Percentiles rank a stretch among this genome's conserved stretches.
Evolutionary conservation across 139 green algal species (phyloP).

Genomic region (Marvania coccoides): DNA sequence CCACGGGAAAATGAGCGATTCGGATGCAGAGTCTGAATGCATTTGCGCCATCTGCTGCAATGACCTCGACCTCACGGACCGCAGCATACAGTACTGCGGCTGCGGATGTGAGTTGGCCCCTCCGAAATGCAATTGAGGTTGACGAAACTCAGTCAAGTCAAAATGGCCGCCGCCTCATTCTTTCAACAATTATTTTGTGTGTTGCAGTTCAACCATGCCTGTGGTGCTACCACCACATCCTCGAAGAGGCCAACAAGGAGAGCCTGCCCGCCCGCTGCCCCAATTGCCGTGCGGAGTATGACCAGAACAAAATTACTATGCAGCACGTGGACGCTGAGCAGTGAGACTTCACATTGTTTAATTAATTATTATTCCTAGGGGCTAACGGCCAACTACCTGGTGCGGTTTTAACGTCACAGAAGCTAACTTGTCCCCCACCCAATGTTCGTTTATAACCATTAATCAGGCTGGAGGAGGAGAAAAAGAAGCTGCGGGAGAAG

Average conservation of each 20-base stretch:
- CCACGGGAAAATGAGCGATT: no score
- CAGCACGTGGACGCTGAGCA: slow-evolving; percentile 28
- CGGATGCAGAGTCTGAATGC: no score
- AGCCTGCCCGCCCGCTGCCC: slow-evolving; percentile 60
- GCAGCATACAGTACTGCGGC: slow-evolving; percentile 58
- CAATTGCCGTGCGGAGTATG: slow-evolving; percentile 72
- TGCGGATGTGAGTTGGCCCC: slow-evolving; percentile 62
- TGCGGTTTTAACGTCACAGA: no score
- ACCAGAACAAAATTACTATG: slow-evolving; percentile 69
- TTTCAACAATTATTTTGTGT: not conserved
- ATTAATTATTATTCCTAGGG: no score
- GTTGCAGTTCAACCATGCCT: slow-evolving; percentile 50
- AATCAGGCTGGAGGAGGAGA: slow-evolving; percentile 37
- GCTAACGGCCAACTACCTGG: no score
- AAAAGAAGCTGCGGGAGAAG: slow-evolving; percentile 32
- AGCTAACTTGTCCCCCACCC: no score
- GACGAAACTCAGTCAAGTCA: not conserved
- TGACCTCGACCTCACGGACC: slow-evolving; percentile 74
- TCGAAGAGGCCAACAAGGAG: slow-evolving; percentile 71
- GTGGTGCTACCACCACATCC: slow-evolving; percentile 79
- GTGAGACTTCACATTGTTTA: no score
- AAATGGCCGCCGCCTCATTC: not conserved
- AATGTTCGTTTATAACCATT: not conserved
- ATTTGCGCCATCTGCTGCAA: slow-evolving; percentile 77
- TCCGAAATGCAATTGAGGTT: not conserved